Conservation (phyloP, 306 rosid species). For the Myrica gale region DNA sequence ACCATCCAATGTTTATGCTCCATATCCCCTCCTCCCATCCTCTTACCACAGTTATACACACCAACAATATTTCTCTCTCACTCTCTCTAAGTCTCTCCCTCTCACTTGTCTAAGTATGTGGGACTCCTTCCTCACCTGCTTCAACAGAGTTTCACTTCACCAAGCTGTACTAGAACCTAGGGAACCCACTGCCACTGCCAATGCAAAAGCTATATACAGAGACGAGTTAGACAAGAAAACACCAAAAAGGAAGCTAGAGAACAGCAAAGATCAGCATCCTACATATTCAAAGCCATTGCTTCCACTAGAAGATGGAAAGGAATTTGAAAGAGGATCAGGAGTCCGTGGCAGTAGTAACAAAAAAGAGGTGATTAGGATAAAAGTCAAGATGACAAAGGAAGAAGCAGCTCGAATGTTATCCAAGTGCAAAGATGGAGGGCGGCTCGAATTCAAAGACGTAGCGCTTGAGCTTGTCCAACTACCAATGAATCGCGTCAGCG, state of each 20-base stretch:
- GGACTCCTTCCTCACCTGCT: constrained; percentile 22
- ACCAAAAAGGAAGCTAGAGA: constrained; percentile 22
- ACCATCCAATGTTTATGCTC: neutral
- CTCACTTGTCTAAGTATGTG: constrained; percentile 25
- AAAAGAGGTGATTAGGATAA: constrained; percentile 44
- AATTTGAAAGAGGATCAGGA: neutral
- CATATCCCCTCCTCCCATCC: neutral
- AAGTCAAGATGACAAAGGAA: constrained; percentile 66
- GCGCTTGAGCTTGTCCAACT: constrained; percentile 36
- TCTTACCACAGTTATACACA: neutral
- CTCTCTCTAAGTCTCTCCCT: neutral
- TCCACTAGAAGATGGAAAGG: constrained; percentile 37
- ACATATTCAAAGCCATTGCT: constrained; percentile 36
- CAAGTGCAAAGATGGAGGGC: constrained; percentile 55
- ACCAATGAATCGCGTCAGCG: constrained; percentile 31
- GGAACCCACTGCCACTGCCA: neutral
- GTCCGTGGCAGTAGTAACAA: constrained; percentile 4
- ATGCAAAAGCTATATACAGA: constrained; percentile 33
- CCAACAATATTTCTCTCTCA: neutral
- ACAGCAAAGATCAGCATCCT: constrained; percentile 25
- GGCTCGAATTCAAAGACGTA: constrained; percentile 52
- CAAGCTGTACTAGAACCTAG: constrained; percentile 11
- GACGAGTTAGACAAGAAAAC: constrained; percentile 44
- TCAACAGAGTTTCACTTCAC: constrained; percentile 15
- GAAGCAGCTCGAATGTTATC: constrained; percentile 59